Evolutionary conservation across 345 rosid genomes (phyloP).

Genomic region (Euphorbia lathyris): DNA sequence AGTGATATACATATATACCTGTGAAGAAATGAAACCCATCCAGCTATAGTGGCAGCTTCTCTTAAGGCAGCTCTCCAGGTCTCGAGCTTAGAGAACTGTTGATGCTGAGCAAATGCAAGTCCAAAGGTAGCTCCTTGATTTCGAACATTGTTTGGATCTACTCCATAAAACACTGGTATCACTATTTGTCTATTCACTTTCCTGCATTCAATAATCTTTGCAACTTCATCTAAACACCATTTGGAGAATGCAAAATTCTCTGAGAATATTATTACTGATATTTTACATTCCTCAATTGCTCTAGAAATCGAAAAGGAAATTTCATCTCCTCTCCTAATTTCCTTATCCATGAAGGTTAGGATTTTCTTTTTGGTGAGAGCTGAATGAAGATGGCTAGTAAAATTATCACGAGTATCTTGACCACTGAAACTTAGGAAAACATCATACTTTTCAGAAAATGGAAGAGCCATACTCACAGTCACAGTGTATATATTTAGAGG

Average conservation of each 20-base stretch:
- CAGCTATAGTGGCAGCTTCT: constrained; percentile 13
- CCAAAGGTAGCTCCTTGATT: constrained; percentile 2
- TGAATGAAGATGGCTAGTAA: not conserved
- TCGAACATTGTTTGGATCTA: constrained; percentile 9
- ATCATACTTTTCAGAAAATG: not conserved
- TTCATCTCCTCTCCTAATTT: not conserved
- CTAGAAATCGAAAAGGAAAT: not conserved
- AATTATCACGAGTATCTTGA: not conserved
- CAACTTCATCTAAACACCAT: not conserved
- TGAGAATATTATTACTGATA: not conserved
- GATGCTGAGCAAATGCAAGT: not conserved
- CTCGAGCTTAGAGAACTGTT: not conserved
- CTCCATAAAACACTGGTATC: constrained; percentile 13
- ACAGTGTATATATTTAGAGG: too few relatives aligned
- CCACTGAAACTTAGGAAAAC: not conserved
- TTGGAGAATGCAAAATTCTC: not conserved
- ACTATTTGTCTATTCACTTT: not conserved
- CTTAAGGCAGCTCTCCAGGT: constrained; percentile 13
- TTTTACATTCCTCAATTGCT: not conserved
- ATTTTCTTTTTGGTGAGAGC: not conserved
- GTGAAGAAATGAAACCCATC: constrained; percentile 6
- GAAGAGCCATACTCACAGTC: too few relatives aligned
- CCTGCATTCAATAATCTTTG: not conserved
- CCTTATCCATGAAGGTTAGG: not conserved
- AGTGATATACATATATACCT: not conserved